These are phyloP conservation scores for Linum trigynum DNA, from an alignment of 345 rosid species.

Conservation along the genomic window DNA sequence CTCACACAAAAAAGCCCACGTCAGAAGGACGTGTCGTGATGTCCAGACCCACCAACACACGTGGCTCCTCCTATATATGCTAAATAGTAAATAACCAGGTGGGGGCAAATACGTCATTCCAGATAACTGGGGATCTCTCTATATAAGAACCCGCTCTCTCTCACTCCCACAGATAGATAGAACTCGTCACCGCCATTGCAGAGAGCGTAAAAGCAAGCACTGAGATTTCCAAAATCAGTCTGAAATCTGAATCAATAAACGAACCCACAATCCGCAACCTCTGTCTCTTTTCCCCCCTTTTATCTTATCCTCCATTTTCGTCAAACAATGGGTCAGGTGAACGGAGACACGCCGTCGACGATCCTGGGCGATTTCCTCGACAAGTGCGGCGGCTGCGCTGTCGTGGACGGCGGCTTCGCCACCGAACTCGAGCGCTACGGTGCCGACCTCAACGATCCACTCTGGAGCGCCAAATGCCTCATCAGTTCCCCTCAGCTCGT, in stretches of 20 bases:
- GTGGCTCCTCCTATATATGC: not conserved
- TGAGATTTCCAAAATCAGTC: not conserved
- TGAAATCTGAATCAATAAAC: not conserved
- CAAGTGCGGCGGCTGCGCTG: constrained; percentile 65
- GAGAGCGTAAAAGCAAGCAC: not conserved
- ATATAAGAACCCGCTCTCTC: not conserved
- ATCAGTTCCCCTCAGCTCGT: constrained; percentile 73
- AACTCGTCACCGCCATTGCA: not conserved
- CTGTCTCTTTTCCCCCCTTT: not conserved
- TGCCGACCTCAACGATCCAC: constrained; percentile 81
- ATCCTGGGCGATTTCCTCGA: constrained; percentile 49
- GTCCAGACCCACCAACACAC: not conserved
- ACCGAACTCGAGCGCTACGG: constrained; percentile 90
- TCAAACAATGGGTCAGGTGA: constrained; percentile 29
- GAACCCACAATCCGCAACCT: not conserved
- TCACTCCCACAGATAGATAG: too few relatives aligned
- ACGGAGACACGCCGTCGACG: constrained; percentile 13
- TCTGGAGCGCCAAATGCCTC: constrained; percentile 95
- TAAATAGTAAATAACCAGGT: not conserved
- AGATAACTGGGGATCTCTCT: not conserved
- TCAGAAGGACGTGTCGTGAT: too few relatives aligned
- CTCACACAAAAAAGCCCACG: too few relatives aligned
- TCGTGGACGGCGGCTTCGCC: constrained; percentile 87
- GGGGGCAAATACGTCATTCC: not conserved
- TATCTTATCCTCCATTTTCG: not conserved